phyloP scores from a whole-genome alignment of 495 filamentous ascomycete genomes.

The Lepidopterella palustris region DNA sequence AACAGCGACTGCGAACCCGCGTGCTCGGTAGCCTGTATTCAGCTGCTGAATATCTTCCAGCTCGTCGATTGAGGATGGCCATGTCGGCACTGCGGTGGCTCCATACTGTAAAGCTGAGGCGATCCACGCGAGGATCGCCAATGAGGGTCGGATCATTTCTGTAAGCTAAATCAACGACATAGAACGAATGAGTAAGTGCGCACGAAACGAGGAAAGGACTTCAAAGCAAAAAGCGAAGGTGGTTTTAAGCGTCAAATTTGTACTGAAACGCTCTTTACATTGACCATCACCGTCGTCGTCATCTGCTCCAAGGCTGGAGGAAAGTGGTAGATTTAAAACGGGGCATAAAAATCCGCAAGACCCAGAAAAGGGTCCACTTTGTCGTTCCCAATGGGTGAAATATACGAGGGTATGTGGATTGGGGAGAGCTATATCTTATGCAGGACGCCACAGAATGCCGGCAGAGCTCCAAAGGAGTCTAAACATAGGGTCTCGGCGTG shows the following conservation, averaged over 20 bases:
- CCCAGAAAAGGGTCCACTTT: not conserved
- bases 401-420: not conserved
- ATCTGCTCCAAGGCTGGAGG: not conserved
- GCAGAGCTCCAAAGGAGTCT: not conserved
- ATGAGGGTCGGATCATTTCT: slow-evolving; percentile 8
- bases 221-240: not conserved
- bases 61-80: slow-evolving; percentile 54
- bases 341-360: not conserved
- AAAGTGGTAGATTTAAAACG: not conserved
- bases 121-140: slow-evolving; percentile 8
- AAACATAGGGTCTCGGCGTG: not conserved
- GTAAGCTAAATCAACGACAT: not conserved
- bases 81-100: slow-evolving; percentile 42
- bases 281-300: not conserved
- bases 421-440: not conserved
- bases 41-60: slow-evolving; percentile 59
- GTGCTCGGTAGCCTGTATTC: slow-evolving; percentile 46
- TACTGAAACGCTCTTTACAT: not conserved
- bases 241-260: not conserved
- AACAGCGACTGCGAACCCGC: slow-evolving; percentile 50
- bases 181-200: not conserved
- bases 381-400: not conserved
- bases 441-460: not conserved
- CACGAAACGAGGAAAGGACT: not conserved
- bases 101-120: slow-evolving; percentile 16